Evolutionary conservation across 2,329 filamentous ascomycete genomes (phyloP).

Genomic region (Clonostachys byssicola): DNA sequence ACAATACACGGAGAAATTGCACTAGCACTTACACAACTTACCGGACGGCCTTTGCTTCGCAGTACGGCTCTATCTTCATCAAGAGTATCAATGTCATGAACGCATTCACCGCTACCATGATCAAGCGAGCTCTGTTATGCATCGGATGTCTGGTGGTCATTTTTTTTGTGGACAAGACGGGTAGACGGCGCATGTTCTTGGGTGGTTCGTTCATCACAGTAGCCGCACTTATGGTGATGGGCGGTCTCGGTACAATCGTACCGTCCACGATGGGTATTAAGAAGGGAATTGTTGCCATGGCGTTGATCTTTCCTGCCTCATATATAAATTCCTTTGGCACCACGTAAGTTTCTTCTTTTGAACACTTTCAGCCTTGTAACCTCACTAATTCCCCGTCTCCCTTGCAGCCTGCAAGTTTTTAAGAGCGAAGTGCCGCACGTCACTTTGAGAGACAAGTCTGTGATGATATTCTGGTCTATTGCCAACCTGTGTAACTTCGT

Average conservation of each 20-base stretch:
- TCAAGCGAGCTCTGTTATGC: constrained; percentile 11
- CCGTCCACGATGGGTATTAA: constrained; percentile 5
- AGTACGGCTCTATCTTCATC: constrained; percentile 13
- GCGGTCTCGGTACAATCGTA: constrained; percentile 10
- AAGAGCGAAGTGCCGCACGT: neutral
- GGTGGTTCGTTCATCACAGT: constrained; percentile 13
- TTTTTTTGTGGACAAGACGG: constrained; percentile 19
- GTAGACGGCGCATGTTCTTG: constrained; percentile 16
- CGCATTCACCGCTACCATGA: constrained; percentile 15
- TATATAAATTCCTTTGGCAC: neutral
- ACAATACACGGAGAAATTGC: too few species aligned
- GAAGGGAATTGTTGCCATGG: constrained; percentile 13
- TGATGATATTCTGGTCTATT: constrained; percentile 1
- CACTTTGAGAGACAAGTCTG: constrained; percentile 1
- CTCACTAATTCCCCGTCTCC: neutral
- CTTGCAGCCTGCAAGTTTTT: neutral
- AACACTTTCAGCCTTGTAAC: neutral
- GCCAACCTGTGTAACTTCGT: constrained; percentile 9
- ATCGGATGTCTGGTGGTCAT: constrained; percentile 13
- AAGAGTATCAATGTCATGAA: constrained; percentile 12
- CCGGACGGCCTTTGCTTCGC: constrained; percentile 11
- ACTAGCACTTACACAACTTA: constrained; percentile 9
- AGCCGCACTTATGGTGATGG: constrained; percentile 17
- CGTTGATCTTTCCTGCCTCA: constrained; percentile 9
- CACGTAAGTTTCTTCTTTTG: neutral